Percentiles rank a stretch among this genome's conserved stretches.
Evolutionary conservation across 192 early-diverging fungal genomes (phyloP).

Genomic region (Dissophora globulifera): DNA sequence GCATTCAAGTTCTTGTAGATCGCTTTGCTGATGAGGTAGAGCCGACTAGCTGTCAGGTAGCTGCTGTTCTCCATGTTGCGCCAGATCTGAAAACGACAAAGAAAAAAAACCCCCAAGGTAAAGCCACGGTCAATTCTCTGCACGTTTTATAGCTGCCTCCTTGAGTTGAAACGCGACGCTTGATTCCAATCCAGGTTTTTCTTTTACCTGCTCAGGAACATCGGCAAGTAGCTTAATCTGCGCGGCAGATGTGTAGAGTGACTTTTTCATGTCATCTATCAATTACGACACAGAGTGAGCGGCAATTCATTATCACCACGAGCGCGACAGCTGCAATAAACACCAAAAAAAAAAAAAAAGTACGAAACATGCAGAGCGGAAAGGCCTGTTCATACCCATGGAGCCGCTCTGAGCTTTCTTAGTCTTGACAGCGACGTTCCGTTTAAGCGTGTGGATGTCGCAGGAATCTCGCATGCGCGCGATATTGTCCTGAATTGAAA

Average conservation of each 20-base stretch:
- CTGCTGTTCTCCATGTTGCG: constrained; percentile 74
- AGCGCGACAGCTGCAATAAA: neutral
- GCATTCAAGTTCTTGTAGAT: constrained; percentile 75
- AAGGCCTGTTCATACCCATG: constrained; percentile 42
- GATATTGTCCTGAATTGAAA: constrained; percentile 65
- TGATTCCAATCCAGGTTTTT: neutral
- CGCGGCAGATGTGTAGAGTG: constrained; percentile 76
- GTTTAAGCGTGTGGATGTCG: constrained; percentile 64
- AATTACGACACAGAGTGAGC: neutral
- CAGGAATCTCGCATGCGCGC: constrained; percentile 66
- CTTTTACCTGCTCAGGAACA: constrained; percentile 84
- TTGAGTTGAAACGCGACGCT: too few species aligned
- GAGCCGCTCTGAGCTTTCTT: constrained; percentile 55
- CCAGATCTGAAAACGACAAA: constrained; percentile 75
- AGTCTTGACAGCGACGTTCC: constrained; percentile 51
- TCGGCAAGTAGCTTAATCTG: constrained; percentile 86
- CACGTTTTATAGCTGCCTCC: too few species aligned
- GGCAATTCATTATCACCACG: neutral
- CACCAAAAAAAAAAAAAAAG: neutral
- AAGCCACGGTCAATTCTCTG: too few species aligned
- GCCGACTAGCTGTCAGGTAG: constrained; percentile 76
- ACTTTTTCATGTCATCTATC: constrained; percentile 65
- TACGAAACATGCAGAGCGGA: too few species aligned
- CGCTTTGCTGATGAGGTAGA: constrained; percentile 75
- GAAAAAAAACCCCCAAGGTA: neutral